Evolutionary conservation across 208 protist species (phyloP), one percentile per base, ranked within the genome.

Genomic region (Trypanosoma boissoni): DNA sequence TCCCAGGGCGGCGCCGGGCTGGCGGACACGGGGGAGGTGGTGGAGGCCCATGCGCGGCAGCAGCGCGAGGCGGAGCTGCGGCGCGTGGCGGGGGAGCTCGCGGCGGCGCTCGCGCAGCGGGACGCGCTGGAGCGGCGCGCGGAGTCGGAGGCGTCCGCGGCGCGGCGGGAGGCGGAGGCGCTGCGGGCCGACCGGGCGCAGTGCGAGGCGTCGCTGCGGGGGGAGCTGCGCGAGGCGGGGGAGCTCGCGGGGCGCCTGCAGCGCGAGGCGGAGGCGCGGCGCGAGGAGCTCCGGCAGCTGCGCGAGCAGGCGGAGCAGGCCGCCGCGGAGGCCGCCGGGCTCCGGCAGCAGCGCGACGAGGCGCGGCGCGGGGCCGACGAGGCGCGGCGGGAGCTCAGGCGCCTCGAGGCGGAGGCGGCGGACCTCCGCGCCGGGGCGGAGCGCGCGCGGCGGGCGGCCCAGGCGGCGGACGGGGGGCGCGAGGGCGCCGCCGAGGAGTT

Each of bases 391-490:
- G 60, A 52, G 1, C 26, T 81, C 28, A 52, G 46, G 8, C 50
- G n/a, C 27, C 58, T 55, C 54, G 62, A 78, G 52, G 64, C 72
- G 0, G 81, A 83, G 23, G 57, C 48, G 27, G 58, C 68, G 9
- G 58, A n/a, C n/a, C n/a, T n/a, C n/a, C n/a, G n/a, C n/a, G n/a
- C n/a, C n/a, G n/a, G n/a, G n/a, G n/a, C n/a, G n/a, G n/a, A n/a
- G n/a, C n/a, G n/a, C n/a, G n/a, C n/a, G n/a, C n/a, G n/a, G n/a
- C n/a, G n/a, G n/a, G n/a, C n/a, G n/a, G n/a, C n/a, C n/a, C n/a
- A n/a, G n/a, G n/a, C n/a, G n/a, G n/a, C n/a, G n/a, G n/a, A n/a
- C n/a, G n/a, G n/a, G n/a, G n/a, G n/a, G n/a, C n/a, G n/a, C n/a
- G n/a, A n/a, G n/a, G n/a, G n/a, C n/a, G n/a, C n/a, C n/a, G n/a